phyloP scores from a whole-genome alignment of 371 early-diverging fungal genomes.

The Choanephora cucurbitarum region DNA sequence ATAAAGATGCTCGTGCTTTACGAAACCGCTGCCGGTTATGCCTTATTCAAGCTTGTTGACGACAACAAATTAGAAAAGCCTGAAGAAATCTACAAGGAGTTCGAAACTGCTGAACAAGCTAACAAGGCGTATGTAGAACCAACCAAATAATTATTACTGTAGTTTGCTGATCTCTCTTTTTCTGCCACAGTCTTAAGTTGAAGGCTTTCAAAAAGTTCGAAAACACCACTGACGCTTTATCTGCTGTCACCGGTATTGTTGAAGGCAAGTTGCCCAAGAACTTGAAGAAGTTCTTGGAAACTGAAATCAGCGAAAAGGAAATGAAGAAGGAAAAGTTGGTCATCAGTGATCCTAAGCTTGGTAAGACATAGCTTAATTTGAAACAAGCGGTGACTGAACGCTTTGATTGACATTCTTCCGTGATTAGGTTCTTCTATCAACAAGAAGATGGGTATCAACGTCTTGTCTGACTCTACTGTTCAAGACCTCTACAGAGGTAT shows the following conservation, averaged over 20 bases:
- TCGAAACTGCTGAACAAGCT: conserved; percentile 77
- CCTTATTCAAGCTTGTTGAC: conserved; percentile 84
- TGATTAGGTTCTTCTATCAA: conserved; percentile 74
- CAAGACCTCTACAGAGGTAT: conserved; percentile 94
- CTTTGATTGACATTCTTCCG: no score
- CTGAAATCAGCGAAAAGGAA: conserved; percentile 79
- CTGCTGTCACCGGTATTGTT: conserved; percentile 92
- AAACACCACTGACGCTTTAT: conserved; percentile 94
- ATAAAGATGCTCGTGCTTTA: conserved; percentile 77
- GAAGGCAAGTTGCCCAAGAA: conserved; percentile 93
- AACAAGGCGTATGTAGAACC: conserved; percentile 65
- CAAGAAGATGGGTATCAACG: conserved; percentile 91
- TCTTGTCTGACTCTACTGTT: conserved; percentile 83
- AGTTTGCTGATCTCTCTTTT: conserved; percentile 5
- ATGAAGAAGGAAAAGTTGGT: conserved; percentile 89
- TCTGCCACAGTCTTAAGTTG: conserved; percentile 81
- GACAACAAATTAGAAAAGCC: conserved; percentile 79
- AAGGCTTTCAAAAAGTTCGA: conserved; percentile 96
- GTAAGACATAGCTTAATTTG: conserved; percentile 39
- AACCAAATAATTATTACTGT: no score
- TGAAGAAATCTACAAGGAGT: conserved; percentile 76
- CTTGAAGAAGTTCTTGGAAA: conserved; percentile 89
- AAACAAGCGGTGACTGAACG: not conserved
- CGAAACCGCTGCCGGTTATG: conserved; percentile 90
- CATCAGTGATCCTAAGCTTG: conserved; percentile 95